phyloP scores from a whole-genome alignment of 176 grass and related monocot species.

The Rhynchospora breviuscula region DNA sequence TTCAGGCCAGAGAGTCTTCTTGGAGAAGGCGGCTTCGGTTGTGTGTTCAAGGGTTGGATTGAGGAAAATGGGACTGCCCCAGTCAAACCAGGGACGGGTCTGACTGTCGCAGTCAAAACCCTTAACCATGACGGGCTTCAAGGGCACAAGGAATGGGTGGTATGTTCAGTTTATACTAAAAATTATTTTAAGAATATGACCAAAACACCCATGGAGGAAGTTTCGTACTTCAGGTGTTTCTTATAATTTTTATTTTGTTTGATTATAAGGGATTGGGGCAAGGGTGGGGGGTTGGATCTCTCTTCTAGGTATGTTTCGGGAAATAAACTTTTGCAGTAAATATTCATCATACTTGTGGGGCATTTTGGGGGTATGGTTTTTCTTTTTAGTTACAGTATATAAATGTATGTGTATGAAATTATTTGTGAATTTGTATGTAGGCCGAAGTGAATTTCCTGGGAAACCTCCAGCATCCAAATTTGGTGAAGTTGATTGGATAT shows the following conservation, averaged over 20 bases:
- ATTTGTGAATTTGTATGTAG: constrained; percentile 28
- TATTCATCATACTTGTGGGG: background rate
- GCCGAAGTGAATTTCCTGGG: constrained; percentile 99
- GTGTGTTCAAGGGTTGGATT: constrained; percentile 99
- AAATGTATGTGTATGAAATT: background rate
- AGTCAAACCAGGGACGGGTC: constrained; percentile 90
- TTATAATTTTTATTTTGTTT: background rate
- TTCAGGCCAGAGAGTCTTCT: constrained; percentile 97
- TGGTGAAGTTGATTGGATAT: constrained; percentile 96
- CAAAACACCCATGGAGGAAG: background rate
- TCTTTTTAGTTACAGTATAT: background rate
- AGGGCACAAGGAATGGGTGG: constrained; percentile 99
- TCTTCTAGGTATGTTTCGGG: background rate
- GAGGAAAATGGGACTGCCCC: constrained; percentile 98
- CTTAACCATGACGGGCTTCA: constrained; percentile 99
- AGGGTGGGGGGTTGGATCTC: background rate
- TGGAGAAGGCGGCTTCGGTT: constrained; percentile 94
- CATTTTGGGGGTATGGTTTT: background rate
- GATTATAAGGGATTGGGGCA: background rate
- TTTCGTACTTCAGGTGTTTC: constrained; percentile 19
- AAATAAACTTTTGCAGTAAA: background rate
- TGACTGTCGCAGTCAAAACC: constrained; percentile 96
- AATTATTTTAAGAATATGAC: background rate
- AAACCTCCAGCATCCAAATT: constrained; percentile 89
- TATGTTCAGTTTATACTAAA: constrained; percentile 40